These are phyloP conservation scores for Casuarina cunninghamiana DNA, from an alignment of 306 rosid genomes.

Conservation along the genomic window DNA sequence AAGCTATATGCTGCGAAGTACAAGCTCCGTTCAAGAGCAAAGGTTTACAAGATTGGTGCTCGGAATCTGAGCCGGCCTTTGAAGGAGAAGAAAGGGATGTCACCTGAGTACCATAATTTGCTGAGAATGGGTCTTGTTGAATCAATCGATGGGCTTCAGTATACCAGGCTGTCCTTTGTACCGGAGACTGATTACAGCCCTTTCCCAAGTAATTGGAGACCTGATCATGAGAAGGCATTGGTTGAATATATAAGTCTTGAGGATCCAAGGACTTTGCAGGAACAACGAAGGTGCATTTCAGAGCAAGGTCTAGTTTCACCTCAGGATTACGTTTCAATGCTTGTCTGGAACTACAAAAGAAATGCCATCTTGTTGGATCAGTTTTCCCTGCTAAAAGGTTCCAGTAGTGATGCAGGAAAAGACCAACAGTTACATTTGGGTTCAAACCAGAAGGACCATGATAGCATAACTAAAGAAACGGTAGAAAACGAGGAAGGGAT, in stretches of 20 bases:
- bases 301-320: conserved; percentile 89
- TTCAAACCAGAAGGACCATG: conserved; percentile 43
- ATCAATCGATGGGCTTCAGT: conserved; percentile 92
- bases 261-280: conserved; percentile 79
- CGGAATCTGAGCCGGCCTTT: conserved; percentile 85
- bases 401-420: conserved; percentile 24
- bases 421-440: conserved; percentile 41
- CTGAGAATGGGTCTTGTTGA: conserved; percentile 95
- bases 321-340: conserved; percentile 92
- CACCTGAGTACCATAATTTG: conserved; percentile 89
- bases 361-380: conserved; percentile 57
- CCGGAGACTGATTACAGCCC: conserved; percentile 92
- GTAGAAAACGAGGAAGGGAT: conserved; percentile 39
- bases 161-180: conserved; percentile 85
- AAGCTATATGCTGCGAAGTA: conserved; percentile 98
- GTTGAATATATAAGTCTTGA: conserved; percentile 76
- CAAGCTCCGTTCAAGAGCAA: conserved; percentile 95
- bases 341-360: conserved; percentile 95
- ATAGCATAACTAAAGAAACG: conserved; percentile 33
- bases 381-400: conserved; percentile 39
- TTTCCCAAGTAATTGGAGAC: conserved; percentile 84
- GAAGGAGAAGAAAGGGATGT: conserved; percentile 94
- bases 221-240: conserved; percentile 84
- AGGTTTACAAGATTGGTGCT: conserved; percentile 89
- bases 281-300: conserved; percentile 53